phyloP scores from a whole-genome alignment of 805 yeast species.

The Saccharomycopsis sp. region DNA sequence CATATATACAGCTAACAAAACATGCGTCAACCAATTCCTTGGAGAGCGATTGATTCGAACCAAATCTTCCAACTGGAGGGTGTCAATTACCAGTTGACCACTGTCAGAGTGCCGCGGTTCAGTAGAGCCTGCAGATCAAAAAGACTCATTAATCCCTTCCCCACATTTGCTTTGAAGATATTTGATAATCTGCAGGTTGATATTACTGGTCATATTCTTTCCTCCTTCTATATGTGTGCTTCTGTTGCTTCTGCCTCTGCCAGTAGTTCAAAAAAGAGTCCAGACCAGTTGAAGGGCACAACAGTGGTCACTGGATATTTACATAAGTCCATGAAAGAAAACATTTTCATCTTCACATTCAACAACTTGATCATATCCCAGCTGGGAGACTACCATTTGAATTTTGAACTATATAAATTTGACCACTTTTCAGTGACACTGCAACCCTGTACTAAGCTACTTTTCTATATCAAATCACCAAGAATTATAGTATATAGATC shows the following conservation, averaged over 20 bases:
- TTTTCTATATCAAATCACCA: neutral
- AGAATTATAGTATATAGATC: neutral
- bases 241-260: neutral
- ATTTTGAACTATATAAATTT: conserved; percentile 6
- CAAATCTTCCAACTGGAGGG: neutral
- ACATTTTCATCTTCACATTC: conserved; percentile 6
- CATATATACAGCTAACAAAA: too few species aligned
- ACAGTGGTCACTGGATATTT: neutral
- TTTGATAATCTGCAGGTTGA: neutral
- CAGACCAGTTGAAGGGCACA: neutral
- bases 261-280: neutral
- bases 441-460: neutral
- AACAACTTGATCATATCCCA: neutral
- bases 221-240: conserved; percentile 5
- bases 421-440: conserved; percentile 1
- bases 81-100: neutral
- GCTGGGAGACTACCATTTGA: conserved; percentile 1
- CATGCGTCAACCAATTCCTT: neutral
- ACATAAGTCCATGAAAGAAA: neutral
- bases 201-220: conserved; percentile 8
- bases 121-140: conserved; percentile 1
- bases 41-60: neutral
- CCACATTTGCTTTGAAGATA: neutral
- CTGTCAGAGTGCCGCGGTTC: neutral
- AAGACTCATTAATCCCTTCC: neutral